These are phyloP conservation scores for Debaryomyces sp. DNA, from an alignment of 1,139 yeast species.

Conservation along the genomic window DNA sequence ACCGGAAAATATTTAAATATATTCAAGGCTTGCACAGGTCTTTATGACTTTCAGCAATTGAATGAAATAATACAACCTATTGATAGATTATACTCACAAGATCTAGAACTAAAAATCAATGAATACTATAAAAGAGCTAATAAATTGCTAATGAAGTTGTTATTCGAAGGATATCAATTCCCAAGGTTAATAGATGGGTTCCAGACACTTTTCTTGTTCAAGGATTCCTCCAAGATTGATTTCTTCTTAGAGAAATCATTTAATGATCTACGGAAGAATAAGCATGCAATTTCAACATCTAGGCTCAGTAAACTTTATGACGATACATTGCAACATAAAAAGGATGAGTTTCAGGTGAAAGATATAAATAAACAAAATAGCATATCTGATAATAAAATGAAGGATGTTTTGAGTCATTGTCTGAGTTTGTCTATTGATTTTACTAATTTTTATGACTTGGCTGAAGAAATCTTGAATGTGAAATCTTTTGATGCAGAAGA, in stretches of 20 bases:
- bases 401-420: slow-evolving; percentile 9
- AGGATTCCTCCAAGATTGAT: slow-evolving; percentile 50
- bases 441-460: slow-evolving; percentile 54
- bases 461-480: slow-evolving; percentile 65
- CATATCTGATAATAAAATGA: slow-evolving; percentile 3
- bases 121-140: slow-evolving; percentile 74
- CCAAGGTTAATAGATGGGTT: slow-evolving; percentile 49
- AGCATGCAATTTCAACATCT: slow-evolving; percentile 33
- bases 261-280: slow-evolving; percentile 36
- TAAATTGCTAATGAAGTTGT: slow-evolving; percentile 55
- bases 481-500: slow-evolving; percentile 65
- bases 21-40: slow-evolving; percentile 58
- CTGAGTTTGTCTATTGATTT: slow-evolving; percentile 33
- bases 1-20: slow-evolving; percentile 89
- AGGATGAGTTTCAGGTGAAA: slow-evolving; percentile 5
- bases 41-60: slow-evolving; percentile 34
- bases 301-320: slow-evolving; percentile 29
- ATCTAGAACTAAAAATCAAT: slow-evolving; percentile 59
- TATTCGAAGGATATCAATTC: slow-evolving; percentile 65
- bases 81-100: slow-evolving; percentile 55
- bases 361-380: slow-evolving; percentile 4
- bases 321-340: slow-evolving; percentile 18
- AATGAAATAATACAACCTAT: slow-evolving; percentile 33
- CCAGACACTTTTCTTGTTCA: slow-evolving; percentile 55
- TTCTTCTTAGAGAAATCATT: slow-evolving; percentile 42